A percentile compares a stretch with the other conserved stretches of the same genome.
phyloP scores from a whole-genome alignment of 257 asterid genomes.

The Nicotiana attenuata region DNA sequence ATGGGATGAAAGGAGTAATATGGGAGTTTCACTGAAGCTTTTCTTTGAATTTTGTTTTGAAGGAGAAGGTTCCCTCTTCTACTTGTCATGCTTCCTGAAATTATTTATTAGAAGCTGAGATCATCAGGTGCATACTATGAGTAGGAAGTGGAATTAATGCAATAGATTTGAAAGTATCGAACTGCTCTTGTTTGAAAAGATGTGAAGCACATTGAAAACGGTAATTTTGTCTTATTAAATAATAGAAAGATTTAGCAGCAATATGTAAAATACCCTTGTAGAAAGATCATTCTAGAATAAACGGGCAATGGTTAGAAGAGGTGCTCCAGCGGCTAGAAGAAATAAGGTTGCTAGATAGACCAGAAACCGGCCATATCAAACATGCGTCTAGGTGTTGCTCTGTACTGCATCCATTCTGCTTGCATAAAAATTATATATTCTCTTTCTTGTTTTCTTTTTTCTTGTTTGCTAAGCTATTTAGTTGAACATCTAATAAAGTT shows the following conservation, averaged over 20 bases:
- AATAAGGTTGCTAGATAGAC: neutral
- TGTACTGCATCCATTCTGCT: neutral
- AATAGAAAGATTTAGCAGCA: neutral
- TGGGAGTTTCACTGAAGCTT: neutral
- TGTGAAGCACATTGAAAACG: neutral
- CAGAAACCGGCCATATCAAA: neutral
- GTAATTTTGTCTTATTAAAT: neutral
- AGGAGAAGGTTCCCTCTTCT: neutral
- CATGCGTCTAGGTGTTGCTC: neutral
- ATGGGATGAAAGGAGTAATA: neutral
- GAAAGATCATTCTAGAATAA: neutral
- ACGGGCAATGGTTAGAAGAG: neutral
- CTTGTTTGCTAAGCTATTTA: neutral
- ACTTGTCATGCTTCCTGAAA: neutral
- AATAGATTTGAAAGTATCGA: neutral
- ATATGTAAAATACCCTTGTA: neutral
- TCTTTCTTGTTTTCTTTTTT: neutral
- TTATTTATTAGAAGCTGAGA: too few relatives aligned
- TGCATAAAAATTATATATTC: neutral
- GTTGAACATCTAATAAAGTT: conserved; percentile 4
- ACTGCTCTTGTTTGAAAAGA: neutral
- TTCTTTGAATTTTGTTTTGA: neutral
- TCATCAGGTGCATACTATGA: neutral
- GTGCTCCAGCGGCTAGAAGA: neutral
- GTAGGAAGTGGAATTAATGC: neutral